Evolutionary conservation across 2,329 filamentous ascomycete genomes (phyloP), one percentile per base, ranked within the genome.

Genomic region (Domatiomyces globalis): DNA sequence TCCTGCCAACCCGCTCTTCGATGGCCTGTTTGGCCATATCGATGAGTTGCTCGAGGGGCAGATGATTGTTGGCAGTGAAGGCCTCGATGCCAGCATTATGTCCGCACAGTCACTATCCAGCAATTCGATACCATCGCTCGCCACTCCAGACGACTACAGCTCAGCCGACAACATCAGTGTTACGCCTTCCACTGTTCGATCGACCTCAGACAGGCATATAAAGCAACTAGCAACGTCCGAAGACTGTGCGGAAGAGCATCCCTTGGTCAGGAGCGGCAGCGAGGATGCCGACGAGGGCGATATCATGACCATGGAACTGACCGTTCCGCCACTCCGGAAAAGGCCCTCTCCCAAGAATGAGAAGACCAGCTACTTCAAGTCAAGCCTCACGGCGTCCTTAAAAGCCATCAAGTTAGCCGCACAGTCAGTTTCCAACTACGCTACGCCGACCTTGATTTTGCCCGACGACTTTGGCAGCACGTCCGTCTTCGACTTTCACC

Each of bases 311-410:
- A 52, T 51, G 1, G 54, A 55, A 10, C 46, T 55, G 7, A 29
- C 39, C 10, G 49, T 51, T 45, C 57, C 27, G 51, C 60, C 22
- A 61, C 66, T 20, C 48, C 65, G 12, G 58, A 62, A 22, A 63
- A 53, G 39, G 19, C 53, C 25, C 19, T 54, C 46, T 22, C 49
- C 19, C 20, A 50, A 22, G 67, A 33, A 66, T 33, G 62, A 66
- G 42, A 63, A 64, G 52, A 60, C 62, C 39, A 61, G 56, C 17
- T 74, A 72, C 1, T 78, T 82, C 66, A 80, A 77, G 55, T 83
- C 79, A 0, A 82, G 82, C 54, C 67, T 83, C 44, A 82, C 79
- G 0, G 76, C 78, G 1, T 82, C 79, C 0, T 63, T 83, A 18
- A 75, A 78, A 54, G 78, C 76, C 2, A 71, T 83, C 48, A 80